Evolutionary conservation across 2,329 filamentous ascomycete genomes (phyloP).

Genomic region (Zasmidium angulare): DNA sequence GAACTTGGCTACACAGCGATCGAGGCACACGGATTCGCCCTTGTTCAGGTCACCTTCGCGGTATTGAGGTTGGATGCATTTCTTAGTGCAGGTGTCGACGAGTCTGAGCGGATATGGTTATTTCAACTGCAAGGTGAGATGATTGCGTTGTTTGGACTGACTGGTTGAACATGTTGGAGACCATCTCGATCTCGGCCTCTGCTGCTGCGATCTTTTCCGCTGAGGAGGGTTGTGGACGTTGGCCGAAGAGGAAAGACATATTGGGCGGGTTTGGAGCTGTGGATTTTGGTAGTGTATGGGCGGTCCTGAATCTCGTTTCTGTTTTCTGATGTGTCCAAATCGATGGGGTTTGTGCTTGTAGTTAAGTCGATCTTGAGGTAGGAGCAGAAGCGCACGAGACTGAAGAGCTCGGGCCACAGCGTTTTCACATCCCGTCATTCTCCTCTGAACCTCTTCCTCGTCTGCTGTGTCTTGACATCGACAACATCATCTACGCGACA

Average conservation of each 20-base stretch:
- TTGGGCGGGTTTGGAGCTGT: conserved; percentile 1
- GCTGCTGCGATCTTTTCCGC: conserved; percentile 96
- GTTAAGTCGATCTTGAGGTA: background rate
- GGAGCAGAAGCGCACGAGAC: background rate
- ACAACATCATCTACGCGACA: background rate
- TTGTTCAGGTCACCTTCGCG: conserved; percentile 97
- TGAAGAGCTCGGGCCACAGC: conserved; percentile 6
- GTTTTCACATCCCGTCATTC: background rate
- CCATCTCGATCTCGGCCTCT: conserved; percentile 96
- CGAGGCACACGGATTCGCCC: conserved; percentile 96
- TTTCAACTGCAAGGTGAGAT: conserved; percentile 5
- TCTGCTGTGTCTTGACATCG: background rate
- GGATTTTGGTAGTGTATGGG: background rate
- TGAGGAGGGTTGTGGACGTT: conserved; percentile 79
- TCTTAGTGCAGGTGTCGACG: conserved; percentile 83
- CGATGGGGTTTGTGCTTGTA: background rate
- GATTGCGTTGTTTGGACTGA: conserved; percentile 44
- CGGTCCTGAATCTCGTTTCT: no score
- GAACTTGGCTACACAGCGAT: conserved; percentile 96
- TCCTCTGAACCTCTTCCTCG: no score
- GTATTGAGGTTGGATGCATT: conserved; percentile 91
- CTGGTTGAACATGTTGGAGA: conserved; percentile 98
- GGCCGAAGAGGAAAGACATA: conserved; percentile 71
- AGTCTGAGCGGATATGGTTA: conserved; percentile 45
- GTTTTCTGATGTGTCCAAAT: background rate